phyloP scores from a whole-genome alignment of 1,139 yeast species.

The Candida mesenterica region DNA sequence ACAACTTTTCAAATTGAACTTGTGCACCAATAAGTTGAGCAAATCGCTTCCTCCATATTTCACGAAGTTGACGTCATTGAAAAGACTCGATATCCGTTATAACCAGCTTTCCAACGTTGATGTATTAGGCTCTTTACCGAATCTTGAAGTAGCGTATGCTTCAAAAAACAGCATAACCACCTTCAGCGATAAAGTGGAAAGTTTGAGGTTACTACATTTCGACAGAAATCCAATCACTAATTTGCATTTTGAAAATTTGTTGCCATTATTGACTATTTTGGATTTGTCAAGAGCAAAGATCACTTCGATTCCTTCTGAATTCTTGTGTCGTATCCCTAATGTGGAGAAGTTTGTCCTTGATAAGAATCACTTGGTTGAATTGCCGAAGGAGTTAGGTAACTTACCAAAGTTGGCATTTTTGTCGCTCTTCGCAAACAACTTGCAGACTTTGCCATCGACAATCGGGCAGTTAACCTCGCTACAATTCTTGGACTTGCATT shows the following conservation, averaged over 20 bases:
- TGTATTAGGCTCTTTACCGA: constrained; percentile 60
- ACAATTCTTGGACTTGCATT: constrained; percentile 75
- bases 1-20: constrained; percentile 64
- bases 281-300: constrained; percentile 82
- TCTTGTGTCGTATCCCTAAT: constrained; percentile 60
- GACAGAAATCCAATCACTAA: constrained; percentile 80
- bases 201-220: constrained; percentile 49
- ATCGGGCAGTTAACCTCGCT: constrained; percentile 62
- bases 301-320: constrained; percentile 65
- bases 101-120: constrained; percentile 68
- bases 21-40: constrained; percentile 72
- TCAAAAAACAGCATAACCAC: constrained; percentile 77
- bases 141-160: constrained; percentile 69
- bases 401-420: constrained; percentile 61
- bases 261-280: constrained; percentile 64
- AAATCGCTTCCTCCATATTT: constrained; percentile 56
- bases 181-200: constrained; percentile 61
- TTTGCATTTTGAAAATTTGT: constrained; percentile 56
- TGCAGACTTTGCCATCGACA: constrained; percentile 68
- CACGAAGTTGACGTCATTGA: constrained; percentile 52
- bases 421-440: constrained; percentile 72
- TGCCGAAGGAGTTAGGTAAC: constrained; percentile 69
- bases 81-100: constrained; percentile 75
- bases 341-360: constrained; percentile 76
- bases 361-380: constrained; percentile 74